A percentile compares a stretch with the other conserved stretches of the same genome.
These are phyloP conservation scores for Aspergillus nomiae DNA, from an alignment of 2,329 filamentous ascomycete species.

Conservation along the genomic window DNA sequence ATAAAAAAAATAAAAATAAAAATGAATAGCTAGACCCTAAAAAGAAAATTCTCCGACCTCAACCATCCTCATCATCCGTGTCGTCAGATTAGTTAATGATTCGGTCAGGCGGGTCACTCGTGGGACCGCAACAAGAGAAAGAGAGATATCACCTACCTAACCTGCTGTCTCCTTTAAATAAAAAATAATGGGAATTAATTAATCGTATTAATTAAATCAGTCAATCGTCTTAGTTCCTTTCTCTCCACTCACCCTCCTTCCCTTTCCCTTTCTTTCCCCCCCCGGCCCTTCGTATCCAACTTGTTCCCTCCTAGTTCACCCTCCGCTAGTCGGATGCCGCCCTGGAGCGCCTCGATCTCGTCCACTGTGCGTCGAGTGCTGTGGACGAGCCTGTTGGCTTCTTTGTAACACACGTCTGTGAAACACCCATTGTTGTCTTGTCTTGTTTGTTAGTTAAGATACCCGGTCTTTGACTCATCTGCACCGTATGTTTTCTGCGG, in stretches of 20 bases:
- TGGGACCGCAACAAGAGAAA: constrained; percentile 14
- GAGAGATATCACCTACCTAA: constrained; percentile 9
- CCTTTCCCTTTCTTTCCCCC: constrained; percentile 11
- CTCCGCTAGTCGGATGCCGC: constrained; percentile 33
- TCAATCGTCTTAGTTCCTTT: background rate
- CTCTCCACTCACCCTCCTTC: constrained; percentile 6
- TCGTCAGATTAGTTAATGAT: constrained; percentile 13
- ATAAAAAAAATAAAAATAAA: background rate
- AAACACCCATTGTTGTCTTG: constrained; percentile 1
- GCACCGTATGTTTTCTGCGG: constrained; percentile 16
- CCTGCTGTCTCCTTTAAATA: background rate
- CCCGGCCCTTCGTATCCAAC: constrained; percentile 12
- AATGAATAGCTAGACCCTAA: background rate
- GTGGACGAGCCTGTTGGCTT: constrained; percentile 34
- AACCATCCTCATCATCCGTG: background rate
- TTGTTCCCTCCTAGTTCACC: constrained; percentile 5
- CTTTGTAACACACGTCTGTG: constrained; percentile 13
- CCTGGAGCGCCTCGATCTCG: constrained; percentile 30
- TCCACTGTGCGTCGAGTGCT: constrained; percentile 32
- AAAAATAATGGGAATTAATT: background rate
- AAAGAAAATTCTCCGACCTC: background rate
- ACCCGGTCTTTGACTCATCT: constrained; percentile 1
- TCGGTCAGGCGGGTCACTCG: constrained; percentile 23
- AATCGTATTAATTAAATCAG: constrained; percentile 1
- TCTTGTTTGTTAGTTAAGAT: constrained; percentile 3